Evolutionary conservation across 768 basidiomycete genomes (phyloP).

Genomic region (Lactifluus volemus): DNA sequence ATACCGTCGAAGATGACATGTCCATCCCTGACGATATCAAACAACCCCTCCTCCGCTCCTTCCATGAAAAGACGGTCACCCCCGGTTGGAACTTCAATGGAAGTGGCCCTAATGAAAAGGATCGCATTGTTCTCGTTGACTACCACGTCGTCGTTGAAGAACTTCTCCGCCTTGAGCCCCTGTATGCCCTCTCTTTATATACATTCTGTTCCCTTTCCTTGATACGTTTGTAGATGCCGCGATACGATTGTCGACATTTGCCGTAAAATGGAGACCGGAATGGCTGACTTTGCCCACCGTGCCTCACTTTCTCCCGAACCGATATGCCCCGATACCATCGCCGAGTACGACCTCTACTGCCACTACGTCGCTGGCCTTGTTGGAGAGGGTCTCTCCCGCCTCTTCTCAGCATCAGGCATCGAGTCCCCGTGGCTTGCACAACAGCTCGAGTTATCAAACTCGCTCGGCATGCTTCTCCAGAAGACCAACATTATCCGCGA

Average conservation of each 20-base stretch:
- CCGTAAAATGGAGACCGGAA: conserved; percentile 84
- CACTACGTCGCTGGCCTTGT: conserved; percentile 98
- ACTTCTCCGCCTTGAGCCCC: conserved; percentile 54
- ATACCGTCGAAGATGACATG: conserved; percentile 99
- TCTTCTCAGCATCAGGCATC: conserved; percentile 81
- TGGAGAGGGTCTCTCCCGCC: conserved; percentile 85
- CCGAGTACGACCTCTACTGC: conserved; percentile 95
- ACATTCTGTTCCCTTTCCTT: conserved; percentile 2
- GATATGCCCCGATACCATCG: conserved; percentile 62
- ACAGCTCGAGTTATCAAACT: conserved; percentile 85
- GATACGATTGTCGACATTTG: conserved; percentile 75
- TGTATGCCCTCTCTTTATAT: conserved; percentile 34
- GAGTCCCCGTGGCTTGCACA: conserved; percentile 64
- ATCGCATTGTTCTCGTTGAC: conserved; percentile 74
- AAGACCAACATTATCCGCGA: conserved; percentile 99
- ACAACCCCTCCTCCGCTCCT: conserved; percentile 73
- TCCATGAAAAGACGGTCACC: conserved; percentile 69
- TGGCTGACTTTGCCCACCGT: conserved; percentile 92
- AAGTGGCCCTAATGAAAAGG: conserved; percentile 80
- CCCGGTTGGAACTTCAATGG: conserved; percentile 85
- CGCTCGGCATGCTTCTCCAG: conserved; percentile 92
- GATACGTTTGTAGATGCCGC: conserved; percentile 43
- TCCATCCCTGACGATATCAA: conserved; percentile 81
- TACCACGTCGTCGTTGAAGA: conserved; percentile 79
- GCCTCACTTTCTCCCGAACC: conserved; percentile 56